Evolutionary conservation across 2,329 filamentous ascomycete species (phyloP).

Genomic region (Fusarium sp.): DNA sequence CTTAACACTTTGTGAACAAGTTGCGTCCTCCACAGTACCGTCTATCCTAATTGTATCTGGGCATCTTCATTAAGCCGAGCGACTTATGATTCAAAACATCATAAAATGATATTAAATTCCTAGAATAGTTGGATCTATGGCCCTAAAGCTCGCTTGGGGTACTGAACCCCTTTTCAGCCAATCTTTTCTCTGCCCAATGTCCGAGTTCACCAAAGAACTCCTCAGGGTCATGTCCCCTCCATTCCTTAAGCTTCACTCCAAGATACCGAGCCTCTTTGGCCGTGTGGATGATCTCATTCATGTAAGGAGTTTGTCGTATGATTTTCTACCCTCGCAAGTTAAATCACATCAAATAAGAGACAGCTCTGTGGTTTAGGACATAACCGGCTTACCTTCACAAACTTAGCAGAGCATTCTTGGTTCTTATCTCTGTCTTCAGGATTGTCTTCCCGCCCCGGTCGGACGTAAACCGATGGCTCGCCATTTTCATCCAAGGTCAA

Average conservation of each 20-base stretch:
- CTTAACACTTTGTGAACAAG: too few relatives aligned
- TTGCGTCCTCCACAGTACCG: too few relatives aligned
- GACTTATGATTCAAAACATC: too few relatives aligned
- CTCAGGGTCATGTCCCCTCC: not conserved
- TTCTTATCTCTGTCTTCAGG: not conserved
- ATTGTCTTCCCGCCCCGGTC: not conserved
- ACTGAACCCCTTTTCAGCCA: not conserved
- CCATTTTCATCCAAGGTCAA: not conserved
- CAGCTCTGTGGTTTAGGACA: too few relatives aligned
- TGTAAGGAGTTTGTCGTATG: not conserved
- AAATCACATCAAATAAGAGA: not conserved
- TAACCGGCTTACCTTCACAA: not conserved
- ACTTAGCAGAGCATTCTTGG: not conserved
- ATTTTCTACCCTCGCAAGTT: not conserved
- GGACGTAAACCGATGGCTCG: not conserved
- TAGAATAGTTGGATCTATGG: too few relatives aligned
- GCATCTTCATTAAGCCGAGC: too few relatives aligned
- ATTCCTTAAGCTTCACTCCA: not conserved
- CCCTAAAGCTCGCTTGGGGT: not conserved
- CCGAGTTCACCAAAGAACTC: not conserved
- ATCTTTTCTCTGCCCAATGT: not conserved
- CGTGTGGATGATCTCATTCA: not conserved
- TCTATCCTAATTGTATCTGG: too few relatives aligned
- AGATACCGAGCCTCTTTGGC: not conserved
- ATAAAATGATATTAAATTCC: too few relatives aligned